Evolutionary conservation across 352 stramenopile genomes (phyloP), one percentile per base, ranked within the genome.

Genomic region (Phytophthora capsici): DNA sequence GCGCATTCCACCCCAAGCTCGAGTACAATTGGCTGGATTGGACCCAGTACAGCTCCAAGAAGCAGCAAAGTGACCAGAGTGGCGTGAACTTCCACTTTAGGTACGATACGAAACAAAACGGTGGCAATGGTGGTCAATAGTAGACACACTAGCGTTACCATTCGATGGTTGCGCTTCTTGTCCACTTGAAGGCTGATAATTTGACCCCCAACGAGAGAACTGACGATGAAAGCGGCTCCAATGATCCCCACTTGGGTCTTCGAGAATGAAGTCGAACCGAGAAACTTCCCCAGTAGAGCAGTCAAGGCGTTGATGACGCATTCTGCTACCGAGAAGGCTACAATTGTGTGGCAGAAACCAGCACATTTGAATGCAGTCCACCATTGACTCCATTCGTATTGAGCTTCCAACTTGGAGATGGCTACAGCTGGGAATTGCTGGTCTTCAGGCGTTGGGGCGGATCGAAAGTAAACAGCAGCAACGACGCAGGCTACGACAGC

Each of bases 1-100:
- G 83, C 71, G 36, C 83, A 91, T 51, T 91, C 83, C 20, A 91
- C 82, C 10, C 81, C 81, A 5, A 91, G 62, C 30, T 91, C 82
- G 8, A 91, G 60, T 16, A 82, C 77, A 19, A 91, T 82, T 3
- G 82, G 82, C 25, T 91, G 82, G 17, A 89, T 52, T 4, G 82
- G 82, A 1, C 82, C 82, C 2, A 91, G 64, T 22, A 84, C 82
- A 13, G 71, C 73, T 28, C 82, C 82, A 17, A 91, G 73, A 34
- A 75, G 67, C 25, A 69, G 41, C 12, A 89, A 61, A 52, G 73
- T 88, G 6, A 72, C 13, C 10, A 80, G 47, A 4, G 77, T 71
- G 4, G 60, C 62, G 20, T 64, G 57, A 6, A 65, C 57, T 2
- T 70, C 13, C 6, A 75, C 48, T 50, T 74, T 70, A 20, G 60